phyloP scores from a whole-genome alignment of 441 rosid species.

The Theobroma grandiflorum region DNA sequence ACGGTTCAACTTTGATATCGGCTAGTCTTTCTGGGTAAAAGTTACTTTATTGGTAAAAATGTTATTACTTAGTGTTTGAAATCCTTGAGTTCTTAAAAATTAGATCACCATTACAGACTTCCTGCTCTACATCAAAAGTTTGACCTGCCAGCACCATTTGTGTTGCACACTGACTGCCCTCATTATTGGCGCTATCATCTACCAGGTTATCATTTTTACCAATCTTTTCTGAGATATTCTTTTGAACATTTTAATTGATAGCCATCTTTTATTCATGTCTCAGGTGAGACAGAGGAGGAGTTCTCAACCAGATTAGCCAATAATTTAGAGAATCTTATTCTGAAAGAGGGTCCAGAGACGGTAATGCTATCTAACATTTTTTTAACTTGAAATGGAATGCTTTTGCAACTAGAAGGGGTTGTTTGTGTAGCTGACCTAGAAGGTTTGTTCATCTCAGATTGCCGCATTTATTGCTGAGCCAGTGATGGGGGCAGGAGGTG shows the following conservation, averaged over 20 bases:
- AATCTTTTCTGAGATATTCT: constrained; percentile 23
- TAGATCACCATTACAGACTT: constrained; percentile 53
- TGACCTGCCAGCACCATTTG: constrained; percentile 97
- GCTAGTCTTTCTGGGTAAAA: constrained; percentile 96
- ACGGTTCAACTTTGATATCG: constrained; percentile 92
- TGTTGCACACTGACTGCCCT: constrained; percentile 95
- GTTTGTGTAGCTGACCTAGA: constrained; percentile 33
- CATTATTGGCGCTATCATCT: constrained; percentile 98
- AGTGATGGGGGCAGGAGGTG: constrained; percentile 99
- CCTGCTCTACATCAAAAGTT: constrained; percentile 91
- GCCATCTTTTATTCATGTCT: constrained; percentile 27
- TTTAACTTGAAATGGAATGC: not conserved
- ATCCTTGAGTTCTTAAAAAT: constrained; percentile 15
- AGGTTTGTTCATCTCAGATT: constrained; percentile 63
- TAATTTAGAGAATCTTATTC: constrained; percentile 83
- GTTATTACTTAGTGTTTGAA: constrained; percentile 11
- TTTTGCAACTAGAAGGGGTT: constrained; percentile 19
- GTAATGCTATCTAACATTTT: constrained; percentile 45
- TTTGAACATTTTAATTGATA: constrained; percentile 22
- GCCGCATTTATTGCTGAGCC: constrained; percentile 99
- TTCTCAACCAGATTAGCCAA: constrained; percentile 93
- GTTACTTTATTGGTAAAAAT: constrained; percentile 8
- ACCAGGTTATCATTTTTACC: constrained; percentile 59
- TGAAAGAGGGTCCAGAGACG: constrained; percentile 98
- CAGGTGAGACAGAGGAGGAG: constrained; percentile 96